Evolutionary conservation across 2,329 filamentous ascomycete genomes (phyloP).

Genomic region (Xylariaceae sp.): DNA sequence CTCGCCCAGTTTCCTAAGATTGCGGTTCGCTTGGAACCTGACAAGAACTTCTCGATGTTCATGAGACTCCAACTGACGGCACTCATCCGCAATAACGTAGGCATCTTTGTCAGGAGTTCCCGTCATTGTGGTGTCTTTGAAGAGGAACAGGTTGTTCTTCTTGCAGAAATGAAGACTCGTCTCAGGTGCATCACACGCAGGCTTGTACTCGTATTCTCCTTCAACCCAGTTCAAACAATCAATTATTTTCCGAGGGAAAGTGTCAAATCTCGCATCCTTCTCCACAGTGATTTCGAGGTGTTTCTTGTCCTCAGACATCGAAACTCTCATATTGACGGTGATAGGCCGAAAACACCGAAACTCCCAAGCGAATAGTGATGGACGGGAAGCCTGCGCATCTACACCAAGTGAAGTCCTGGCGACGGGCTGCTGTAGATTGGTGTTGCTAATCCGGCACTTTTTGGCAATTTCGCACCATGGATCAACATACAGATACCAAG

Average conservation of each 20-base stretch:
- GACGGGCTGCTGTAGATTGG: conserved; percentile 18
- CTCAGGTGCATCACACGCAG: conserved; percentile 38
- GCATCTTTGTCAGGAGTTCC: conserved; percentile 29
- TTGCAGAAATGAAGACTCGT: conserved; percentile 30
- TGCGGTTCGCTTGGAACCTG: conserved; percentile 16
- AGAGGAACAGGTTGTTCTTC: conserved; percentile 28
- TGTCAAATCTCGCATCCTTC: not conserved
- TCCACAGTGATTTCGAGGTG: not conserved
- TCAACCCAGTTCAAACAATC: conserved; percentile 3
- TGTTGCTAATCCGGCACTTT: not conserved
- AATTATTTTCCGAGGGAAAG: not conserved
- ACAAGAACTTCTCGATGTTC: conserved; percentile 39
- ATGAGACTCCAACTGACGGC: conserved; percentile 33
- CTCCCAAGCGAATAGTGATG: conserved; percentile 9
- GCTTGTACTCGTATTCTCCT: conserved; percentile 24
- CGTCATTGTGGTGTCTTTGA: conserved; percentile 35
- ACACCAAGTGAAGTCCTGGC: conserved; percentile 13
- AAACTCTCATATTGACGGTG: not conserved
- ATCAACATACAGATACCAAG: conserved; percentile 33
- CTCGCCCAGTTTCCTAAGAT: conserved; percentile 15
- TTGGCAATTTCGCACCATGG: conserved; percentile 10
- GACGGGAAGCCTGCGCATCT: conserved; percentile 1
- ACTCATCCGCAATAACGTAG: conserved; percentile 35
- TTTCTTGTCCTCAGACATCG: not conserved
- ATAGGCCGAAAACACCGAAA: conserved; percentile 18